Evolutionary conservation across 495 filamentous ascomycete genomes (phyloP).

Genomic region (Tuber brumale): DNA sequence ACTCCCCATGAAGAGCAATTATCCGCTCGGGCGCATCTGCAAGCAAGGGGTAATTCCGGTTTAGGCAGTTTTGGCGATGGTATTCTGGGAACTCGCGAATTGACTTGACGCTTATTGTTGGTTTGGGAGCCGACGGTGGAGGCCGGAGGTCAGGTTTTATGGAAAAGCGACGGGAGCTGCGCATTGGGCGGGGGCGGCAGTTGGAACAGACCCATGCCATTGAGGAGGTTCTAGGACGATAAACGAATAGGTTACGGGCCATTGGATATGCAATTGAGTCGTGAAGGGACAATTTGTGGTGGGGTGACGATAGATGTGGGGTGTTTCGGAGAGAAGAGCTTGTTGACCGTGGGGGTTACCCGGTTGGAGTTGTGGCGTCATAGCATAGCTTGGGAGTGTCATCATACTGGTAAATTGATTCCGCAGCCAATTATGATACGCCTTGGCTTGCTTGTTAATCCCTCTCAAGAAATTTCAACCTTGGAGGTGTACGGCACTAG

Average conservation of each 20-base stretch:
- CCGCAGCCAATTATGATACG: too few relatives aligned
- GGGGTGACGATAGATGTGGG: not conserved
- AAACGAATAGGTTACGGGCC: not conserved
- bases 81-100: conserved; percentile 75
- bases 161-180: not conserved
- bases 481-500: too few relatives aligned
- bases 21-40: conserved; percentile 62
- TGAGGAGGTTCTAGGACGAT: not conserved
- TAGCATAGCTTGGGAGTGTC: not conserved
- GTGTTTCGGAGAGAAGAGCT: not conserved
- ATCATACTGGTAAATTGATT: too few relatives aligned
- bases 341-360: not conserved
- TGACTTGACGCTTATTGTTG: conserved; percentile 72
- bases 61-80: conserved; percentile 72
- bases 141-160: conserved; percentile 6
- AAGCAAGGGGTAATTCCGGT: conserved; percentile 73
- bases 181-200: not conserved
- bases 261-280: not conserved
- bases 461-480: too few relatives aligned
- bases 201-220: not conserved
- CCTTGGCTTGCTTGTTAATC: too few relatives aligned
- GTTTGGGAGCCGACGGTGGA: conserved; percentile 72
- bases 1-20: conserved; percentile 60
- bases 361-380: not conserved
- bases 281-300: not conserved